Conservation (phyloP, 306 rosid species). For the Astragalus glycyphyllos region DNA sequence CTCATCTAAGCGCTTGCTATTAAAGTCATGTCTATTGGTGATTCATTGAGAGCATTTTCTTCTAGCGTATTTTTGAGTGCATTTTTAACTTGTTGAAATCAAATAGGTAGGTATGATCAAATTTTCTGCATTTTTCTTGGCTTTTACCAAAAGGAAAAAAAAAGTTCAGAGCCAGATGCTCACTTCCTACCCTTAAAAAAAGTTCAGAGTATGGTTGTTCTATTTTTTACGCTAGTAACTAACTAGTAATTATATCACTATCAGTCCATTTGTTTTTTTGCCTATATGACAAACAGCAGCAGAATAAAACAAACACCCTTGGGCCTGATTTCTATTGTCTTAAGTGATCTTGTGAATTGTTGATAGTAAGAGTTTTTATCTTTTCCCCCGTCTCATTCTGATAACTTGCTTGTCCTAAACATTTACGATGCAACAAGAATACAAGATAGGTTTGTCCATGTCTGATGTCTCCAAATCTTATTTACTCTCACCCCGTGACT, state of each 20-base stretch:
- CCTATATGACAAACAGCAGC: constrained; percentile 4
- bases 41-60: background rate
- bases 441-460: background rate
- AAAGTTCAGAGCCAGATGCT: background rate
- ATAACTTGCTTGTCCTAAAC: background rate
- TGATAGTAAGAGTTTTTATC: background rate
- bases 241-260: background rate
- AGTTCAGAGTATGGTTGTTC: too few relatives aligned
- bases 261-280: background rate
- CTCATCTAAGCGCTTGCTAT: too few relatives aligned
- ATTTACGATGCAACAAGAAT: background rate
- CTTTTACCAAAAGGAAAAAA: background rate
- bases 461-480: background rate
- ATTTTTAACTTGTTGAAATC: background rate
- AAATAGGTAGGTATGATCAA: background rate
- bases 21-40: too few relatives aligned
- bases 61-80: background rate
- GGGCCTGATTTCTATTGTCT: constrained; percentile 18
- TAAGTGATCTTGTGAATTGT: background rate
- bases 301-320: background rate
- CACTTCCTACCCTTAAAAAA: background rate
- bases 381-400: background rate
- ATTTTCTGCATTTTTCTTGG: background rate
- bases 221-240: too few relatives aligned
- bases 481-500: background rate